A percentile compares a stretch with the other conserved stretches of the same genome.
phyloP scores from a whole-genome alignment of 148 eudicot species.

The Rhododendron williamsianum region DNA sequence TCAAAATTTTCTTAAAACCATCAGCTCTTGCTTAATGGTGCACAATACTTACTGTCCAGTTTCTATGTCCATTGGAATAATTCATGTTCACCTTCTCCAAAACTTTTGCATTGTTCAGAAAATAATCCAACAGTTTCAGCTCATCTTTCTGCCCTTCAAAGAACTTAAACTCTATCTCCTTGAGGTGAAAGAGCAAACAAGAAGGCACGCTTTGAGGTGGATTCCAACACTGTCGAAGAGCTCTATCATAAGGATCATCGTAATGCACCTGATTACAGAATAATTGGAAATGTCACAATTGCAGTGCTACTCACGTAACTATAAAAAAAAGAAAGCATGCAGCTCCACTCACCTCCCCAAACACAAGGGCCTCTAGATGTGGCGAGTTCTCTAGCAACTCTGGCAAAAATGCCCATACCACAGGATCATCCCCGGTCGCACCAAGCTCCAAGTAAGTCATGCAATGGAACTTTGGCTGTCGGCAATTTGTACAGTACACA shows the following conservation, averaged over 20 bases:
- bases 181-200: constrained; percentile 10
- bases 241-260: background rate
- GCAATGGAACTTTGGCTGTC: background rate
- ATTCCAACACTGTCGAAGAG: background rate
- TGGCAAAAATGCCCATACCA: no score
- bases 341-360: background rate
- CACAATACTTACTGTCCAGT: background rate
- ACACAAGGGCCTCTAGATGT: no score
- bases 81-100: constrained; percentile 6
- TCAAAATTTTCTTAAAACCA: no score
- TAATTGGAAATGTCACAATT: background rate
- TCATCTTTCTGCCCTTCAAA: background rate
- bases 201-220: background rate
- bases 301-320: background rate
- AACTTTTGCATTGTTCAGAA: constrained; percentile 3
- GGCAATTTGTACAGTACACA: background rate
- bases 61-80: background rate
- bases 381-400: no score
- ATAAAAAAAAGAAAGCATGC: background rate
- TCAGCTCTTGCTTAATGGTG: no score
- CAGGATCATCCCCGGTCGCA: no score
- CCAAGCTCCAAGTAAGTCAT: no score
- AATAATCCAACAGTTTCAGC: background rate
- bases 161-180: background rate
- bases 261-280: background rate